Conservation (phyloP, 176 grass and related monocot genomes). For the Zoysia japonica region DNA sequence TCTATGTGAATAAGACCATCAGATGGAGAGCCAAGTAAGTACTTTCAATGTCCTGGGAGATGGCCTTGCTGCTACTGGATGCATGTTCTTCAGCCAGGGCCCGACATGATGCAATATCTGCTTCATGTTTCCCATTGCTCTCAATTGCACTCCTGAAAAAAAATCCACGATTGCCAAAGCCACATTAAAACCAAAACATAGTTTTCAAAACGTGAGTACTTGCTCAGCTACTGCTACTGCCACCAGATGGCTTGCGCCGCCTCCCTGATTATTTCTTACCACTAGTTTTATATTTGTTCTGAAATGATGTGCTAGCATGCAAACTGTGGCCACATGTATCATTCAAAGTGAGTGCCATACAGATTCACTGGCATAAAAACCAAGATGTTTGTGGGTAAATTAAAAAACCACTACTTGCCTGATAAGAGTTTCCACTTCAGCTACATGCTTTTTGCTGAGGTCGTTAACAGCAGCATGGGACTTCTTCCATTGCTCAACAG, state of each 20-base stretch:
- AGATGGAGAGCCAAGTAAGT: conserved; percentile 22
- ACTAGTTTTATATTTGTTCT: too few species aligned
- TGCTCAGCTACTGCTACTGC: too few species aligned
- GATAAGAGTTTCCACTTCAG: conserved; percentile 76
- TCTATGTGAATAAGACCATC: neutral
- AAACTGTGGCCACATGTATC: neutral
- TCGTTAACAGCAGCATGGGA: conserved; percentile 69
- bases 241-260: neutral
- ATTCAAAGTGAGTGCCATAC: neutral
- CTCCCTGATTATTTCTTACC: neutral
- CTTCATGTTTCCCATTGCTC: conserved; percentile 69
- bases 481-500: conserved; percentile 77
- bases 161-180: neutral
- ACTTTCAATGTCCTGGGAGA: conserved; percentile 72
- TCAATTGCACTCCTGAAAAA: conserved; percentile 67
- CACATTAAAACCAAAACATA: neutral
- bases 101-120: conserved; percentile 63
- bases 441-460: conserved; percentile 67
- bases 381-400: neutral
- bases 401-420: conserved; percentile 53
- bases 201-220: neutral
- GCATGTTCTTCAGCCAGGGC: conserved; percentile 53
- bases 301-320: neutral
- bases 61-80: conserved; percentile 48
- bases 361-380: neutral